Evolutionary conservation across 257 asterid species (phyloP).

Genomic region (Ehretia macrophylla): DNA sequence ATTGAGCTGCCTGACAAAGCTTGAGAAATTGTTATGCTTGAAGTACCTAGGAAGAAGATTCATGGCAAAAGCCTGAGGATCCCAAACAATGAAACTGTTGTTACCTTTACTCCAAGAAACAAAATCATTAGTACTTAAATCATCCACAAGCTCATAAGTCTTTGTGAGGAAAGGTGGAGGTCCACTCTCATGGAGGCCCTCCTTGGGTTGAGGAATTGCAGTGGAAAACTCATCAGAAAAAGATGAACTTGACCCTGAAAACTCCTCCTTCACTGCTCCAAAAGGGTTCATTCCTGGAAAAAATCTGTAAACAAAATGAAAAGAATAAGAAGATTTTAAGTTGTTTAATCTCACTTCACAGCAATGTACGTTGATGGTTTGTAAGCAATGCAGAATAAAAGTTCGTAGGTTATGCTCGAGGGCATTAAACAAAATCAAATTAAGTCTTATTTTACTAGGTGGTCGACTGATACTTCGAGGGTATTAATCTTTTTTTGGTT

Average conservation of each 20-base stretch:
- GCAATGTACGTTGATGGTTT: too few relatives aligned
- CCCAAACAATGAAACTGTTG: conserved; percentile 78
- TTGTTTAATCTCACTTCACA: too few relatives aligned
- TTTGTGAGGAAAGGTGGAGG: conserved; percentile 75
- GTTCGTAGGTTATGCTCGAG: too few relatives aligned
- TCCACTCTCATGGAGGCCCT: conserved; percentile 43
- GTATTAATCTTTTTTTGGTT: too few relatives aligned
- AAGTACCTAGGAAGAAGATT: conserved; percentile 71
- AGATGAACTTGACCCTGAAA: conserved; percentile 22
- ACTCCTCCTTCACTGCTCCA: conserved; percentile 27
- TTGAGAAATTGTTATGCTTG: conserved; percentile 79
- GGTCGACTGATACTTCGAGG: too few relatives aligned
- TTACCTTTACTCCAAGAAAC: conserved; percentile 75
- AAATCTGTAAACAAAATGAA: not conserved
- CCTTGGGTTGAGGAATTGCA: conserved; percentile 46
- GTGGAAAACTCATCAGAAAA: conserved; percentile 7
- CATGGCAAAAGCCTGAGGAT: conserved; percentile 57
- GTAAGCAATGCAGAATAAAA: too few relatives aligned
- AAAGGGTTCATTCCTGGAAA: conserved; percentile 27
- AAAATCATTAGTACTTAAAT: conserved; percentile 42
- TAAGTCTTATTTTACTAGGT: too few relatives aligned
- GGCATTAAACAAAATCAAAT: too few relatives aligned
- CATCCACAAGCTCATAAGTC: conserved; percentile 74
- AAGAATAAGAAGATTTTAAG: not conserved
- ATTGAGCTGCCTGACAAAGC: conserved; percentile 79